Conservation (phyloP, 805 yeast species). For the Nadsonia fulvescens region DNA sequence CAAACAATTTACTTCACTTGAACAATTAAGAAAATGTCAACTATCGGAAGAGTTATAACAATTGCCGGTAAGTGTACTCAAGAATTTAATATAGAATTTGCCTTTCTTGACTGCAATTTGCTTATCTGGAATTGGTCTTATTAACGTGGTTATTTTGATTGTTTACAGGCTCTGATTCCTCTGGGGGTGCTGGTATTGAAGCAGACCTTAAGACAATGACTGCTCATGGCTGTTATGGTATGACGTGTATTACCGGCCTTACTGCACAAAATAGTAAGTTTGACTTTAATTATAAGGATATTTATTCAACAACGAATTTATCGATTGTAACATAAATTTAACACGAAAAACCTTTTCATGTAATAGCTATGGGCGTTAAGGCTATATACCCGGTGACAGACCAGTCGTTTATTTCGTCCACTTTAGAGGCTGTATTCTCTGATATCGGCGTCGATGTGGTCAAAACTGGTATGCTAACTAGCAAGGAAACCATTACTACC, state of each 20-base stretch:
- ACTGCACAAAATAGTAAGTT: slow-evolving; percentile 57
- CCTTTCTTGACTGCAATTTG: slow-evolving; percentile 1
- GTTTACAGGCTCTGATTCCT: slow-evolving; percentile 57
- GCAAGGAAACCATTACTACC: slow-evolving; percentile 32
- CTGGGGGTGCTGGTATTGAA: slow-evolving; percentile 88
- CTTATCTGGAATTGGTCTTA: slow-evolving; percentile 4
- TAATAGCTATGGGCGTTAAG: slow-evolving; percentile 22
- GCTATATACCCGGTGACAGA: slow-evolving; percentile 25
- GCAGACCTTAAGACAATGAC: slow-evolving; percentile 72
- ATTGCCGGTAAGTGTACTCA: too few relatives aligned
- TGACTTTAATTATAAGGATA: background rate
- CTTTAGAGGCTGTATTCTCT: slow-evolving; percentile 34
- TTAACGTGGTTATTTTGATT: slow-evolving; percentile 4
- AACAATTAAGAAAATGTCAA: too few relatives aligned
- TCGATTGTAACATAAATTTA: background rate
- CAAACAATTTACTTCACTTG: too few relatives aligned
- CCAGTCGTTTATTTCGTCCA: slow-evolving; percentile 25
- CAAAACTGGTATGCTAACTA: slow-evolving; percentile 61
- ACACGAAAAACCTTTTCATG: background rate
- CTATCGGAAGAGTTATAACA: too few relatives aligned
- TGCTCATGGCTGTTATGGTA: slow-evolving; percentile 57
- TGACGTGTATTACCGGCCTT: slow-evolving; percentile 60
- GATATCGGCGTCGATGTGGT: slow-evolving; percentile 51
- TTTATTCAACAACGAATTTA: background rate
- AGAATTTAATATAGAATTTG: too few relatives aligned